Evolutionary conservation across 2,329 filamentous ascomycete species (phyloP).

Genomic region (Fusarium temperatum): DNA sequence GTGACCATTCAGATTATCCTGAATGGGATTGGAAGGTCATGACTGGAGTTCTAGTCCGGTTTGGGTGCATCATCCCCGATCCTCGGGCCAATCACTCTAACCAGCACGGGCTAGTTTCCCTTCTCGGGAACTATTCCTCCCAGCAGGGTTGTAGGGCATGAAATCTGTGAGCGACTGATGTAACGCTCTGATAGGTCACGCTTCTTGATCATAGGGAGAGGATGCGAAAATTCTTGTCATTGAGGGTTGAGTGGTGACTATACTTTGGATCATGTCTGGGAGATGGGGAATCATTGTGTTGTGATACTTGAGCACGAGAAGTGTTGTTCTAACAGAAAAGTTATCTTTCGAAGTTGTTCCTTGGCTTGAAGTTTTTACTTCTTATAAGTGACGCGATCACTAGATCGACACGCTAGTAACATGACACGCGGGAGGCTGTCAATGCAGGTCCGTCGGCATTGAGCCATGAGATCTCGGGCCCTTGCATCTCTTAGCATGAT

Average conservation of each 20-base stretch:
- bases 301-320: neutral
- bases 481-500: neutral
- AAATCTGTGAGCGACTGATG: neutral
- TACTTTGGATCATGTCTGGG: neutral
- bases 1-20: neutral
- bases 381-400: neutral
- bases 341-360: no score
- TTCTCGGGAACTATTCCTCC: neutral
- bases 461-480: neutral
- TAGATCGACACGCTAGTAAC: neutral
- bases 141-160: neutral
- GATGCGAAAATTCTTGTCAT: neutral
- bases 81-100: neutral
- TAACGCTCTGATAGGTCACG: slow-evolving; percentile 15
- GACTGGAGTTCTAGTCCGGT: neutral
- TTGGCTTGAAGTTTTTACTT: neutral
- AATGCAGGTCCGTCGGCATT: neutral
- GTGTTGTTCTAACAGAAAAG: fast-evolving
- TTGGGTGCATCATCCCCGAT: neutral
- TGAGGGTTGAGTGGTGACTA: neutral
- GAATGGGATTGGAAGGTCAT: neutral
- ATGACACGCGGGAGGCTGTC: neutral
- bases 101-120: neutral
- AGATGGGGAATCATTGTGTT: neutral
- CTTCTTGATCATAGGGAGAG: neutral